Base-by-base conservation (phyloP, 1,284 basidiomycete species). In the Puccinia triticina region DNA sequence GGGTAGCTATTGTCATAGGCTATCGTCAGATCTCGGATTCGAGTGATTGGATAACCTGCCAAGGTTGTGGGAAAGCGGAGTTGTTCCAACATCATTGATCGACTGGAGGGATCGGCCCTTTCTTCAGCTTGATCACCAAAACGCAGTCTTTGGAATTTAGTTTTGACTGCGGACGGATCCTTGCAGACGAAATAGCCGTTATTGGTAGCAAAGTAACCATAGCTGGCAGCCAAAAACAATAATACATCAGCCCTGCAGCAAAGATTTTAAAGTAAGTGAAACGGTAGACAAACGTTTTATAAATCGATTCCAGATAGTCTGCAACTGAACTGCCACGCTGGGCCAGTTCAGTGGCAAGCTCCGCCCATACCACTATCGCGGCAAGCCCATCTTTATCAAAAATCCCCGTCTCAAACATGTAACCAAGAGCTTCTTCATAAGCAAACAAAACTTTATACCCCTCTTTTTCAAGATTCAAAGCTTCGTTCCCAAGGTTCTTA, bases 371-470 rank as follows among this genome's bases (percentile, higher is more conserved):
- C 29, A 91, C 88, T 91, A 86, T 77, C 0, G 86, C 84, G 11
- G 85, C 85, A 57, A 86, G 83, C 2, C 93, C 93, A 85, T 95
- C 93, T 85, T 95, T 95, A 86, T 95, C 94, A 46, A 92, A 89
- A 84, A 94, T 90, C 66, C 91, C 88, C 10, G 89, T 88, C 18
- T 92, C 92, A 86, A 93, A 91, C 93, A 94, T 94, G 85, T 90
- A 95, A 0, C 93, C 86, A 26, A 95, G 94, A 0, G 94, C 94
- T 87, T 95, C 93, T 86, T 95, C 93, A 84, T 95, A 95, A 11
- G 92, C 93, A 86, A 94, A 94, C 0, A 90, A 90, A 12, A 93
- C 92, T 37, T 91, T 90, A 85, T 90, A 93, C 0, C 93, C 93
- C 72, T 91, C 87, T 59, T 87, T 85, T 26, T 90, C 91, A 14